Percentiles rank a stretch among this genome's conserved stretches.
Conservation (phyloP, 2,329 filamentous ascomycete genomes). For the Didymella pomorum region DNA sequence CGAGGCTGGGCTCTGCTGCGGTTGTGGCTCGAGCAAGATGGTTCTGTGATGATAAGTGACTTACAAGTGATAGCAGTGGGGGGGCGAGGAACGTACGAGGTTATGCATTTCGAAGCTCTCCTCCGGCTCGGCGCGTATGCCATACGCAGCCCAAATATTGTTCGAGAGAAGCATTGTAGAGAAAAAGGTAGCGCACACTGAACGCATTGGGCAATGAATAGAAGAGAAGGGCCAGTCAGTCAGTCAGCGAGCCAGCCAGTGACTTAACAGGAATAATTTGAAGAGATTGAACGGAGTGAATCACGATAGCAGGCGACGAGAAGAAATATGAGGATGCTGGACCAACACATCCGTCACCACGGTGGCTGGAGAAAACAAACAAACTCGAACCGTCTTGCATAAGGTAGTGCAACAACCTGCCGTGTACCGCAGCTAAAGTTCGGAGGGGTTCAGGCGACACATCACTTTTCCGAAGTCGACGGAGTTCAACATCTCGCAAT, state of each 20-base stretch:
- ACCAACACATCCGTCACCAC: not conserved
- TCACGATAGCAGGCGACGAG: not conserved
- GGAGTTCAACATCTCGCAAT: not conserved
- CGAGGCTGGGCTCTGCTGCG: not conserved
- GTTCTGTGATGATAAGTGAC: not conserved
- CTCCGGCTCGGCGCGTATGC: not conserved
- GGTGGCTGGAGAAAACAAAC: conserved; percentile 16
- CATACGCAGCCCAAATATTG: conserved; percentile 2
- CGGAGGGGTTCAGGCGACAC: not conserved
- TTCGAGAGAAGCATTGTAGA: not conserved
- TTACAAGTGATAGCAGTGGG: not conserved
- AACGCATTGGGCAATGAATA: not conserved
- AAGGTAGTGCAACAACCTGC: conserved; percentile 9
- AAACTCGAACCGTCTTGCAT: conserved; percentile 5
- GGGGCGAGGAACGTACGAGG: not conserved
- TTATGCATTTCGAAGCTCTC: conserved; percentile 5
- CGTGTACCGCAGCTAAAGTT: conserved; percentile 10
- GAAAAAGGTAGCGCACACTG: not conserved
- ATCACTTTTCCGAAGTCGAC: no score
- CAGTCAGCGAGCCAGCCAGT: not conserved
- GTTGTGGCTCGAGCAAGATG: not conserved
- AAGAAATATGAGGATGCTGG: not conserved
- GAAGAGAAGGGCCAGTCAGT: not conserved
- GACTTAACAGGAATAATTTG: not conserved
- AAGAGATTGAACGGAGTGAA: not conserved